Evolutionary conservation across 805 yeast species (phyloP), one percentile per base, ranked within the genome.

Genomic region (Myxozyma udenii): DNA sequence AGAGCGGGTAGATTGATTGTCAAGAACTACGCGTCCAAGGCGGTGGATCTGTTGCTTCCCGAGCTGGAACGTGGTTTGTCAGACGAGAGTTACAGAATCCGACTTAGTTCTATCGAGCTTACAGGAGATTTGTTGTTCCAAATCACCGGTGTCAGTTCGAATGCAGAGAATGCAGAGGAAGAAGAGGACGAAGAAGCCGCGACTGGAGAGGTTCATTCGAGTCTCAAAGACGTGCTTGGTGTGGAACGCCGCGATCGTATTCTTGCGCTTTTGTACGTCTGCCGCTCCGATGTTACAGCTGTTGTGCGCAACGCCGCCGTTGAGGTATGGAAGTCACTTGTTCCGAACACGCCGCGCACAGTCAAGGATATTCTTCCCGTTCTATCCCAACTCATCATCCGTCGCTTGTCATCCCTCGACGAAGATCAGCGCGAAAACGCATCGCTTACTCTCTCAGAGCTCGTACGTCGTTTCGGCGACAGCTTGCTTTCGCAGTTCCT

Each of bases 301-400:
- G 76, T 83, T 60, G 99, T 93, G 24, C 83, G 98, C 63, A 81
- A 81, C 59, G 86, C 95, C 23, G 83, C 98, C 11, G 80, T 87
- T 53, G 96, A 93, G 63, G 88, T 93, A 42, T 93, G 99, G 99
- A 90, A 90, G 71, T 88, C 96, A 0, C 75, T 93, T 65, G 97
- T 93, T 46, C 86, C 95, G 43, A 93, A 93, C 67, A 93, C 98
- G 21, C 98, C 98, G 39, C 82, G 86, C 65, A 87, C 96, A 2
- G 85, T 93, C 42, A 91, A 87, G 73, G 97, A 90, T 68, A 88
- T 93, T 55, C 70, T 93, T 57, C 95, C 96, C 26, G 76, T 88
- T 3, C 79, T 93, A 58, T 86, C 93, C 3, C 78, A 78, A 53
- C 78, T 87, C 62, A 83, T 93, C 64, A 87, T 93, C 53, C 79